These are phyloP conservation scores for Penicillium concentricum DNA, from an alignment of 2,329 filamentous ascomycete species.

Conservation along the genomic window DNA sequence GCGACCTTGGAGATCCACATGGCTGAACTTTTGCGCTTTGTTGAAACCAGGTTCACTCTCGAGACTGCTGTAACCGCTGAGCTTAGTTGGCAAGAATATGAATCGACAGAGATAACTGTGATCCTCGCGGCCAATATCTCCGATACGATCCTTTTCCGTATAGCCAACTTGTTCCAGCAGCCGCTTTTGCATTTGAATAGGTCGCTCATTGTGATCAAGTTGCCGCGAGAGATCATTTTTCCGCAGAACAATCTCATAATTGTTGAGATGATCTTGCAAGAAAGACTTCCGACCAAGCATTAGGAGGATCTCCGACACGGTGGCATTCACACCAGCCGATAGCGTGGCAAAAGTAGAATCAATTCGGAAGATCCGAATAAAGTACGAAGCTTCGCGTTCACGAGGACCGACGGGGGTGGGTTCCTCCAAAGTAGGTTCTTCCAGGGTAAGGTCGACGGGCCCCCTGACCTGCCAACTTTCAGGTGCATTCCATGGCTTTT, in stretches of 20 bases:
- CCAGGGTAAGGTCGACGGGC: slow-evolving; percentile 34
- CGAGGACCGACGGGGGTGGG: slow-evolving; percentile 4
- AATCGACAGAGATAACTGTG: slow-evolving; percentile 97
- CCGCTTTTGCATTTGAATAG: slow-evolving; percentile 86
- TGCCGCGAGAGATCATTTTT: slow-evolving; percentile 89
- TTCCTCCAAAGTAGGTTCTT: slow-evolving; percentile 3
- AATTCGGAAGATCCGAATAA: slow-evolving; percentile 90
- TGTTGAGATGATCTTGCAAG: slow-evolving; percentile 82
- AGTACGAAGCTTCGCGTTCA: slow-evolving; percentile 78
- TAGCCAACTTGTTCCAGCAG: slow-evolving; percentile 91
- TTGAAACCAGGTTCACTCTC: slow-evolving; percentile 76
- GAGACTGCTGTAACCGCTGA: slow-evolving; percentile 72
- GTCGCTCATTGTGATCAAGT: slow-evolving; percentile 73
- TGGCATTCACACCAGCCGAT: slow-evolving; percentile 78
- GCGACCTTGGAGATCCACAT: slow-evolving; percentile 85
- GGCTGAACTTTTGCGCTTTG: slow-evolving; percentile 85
- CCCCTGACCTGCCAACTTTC: slow-evolving; percentile 94
- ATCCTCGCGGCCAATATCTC: slow-evolving; percentile 93
- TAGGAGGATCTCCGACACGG: slow-evolving; percentile 81
- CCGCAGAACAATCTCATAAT: slow-evolving; percentile 92
- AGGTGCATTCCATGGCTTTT: slow-evolving; percentile 73
- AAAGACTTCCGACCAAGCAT: slow-evolving; percentile 94
- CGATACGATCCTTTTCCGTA: slow-evolving; percentile 77
- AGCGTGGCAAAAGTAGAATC: slow-evolving; percentile 94
- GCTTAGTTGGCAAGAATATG: slow-evolving; percentile 85